Evolutionary conservation across 768 basidiomycete species (phyloP).

Genomic region (Boletus vinaceobasis): DNA sequence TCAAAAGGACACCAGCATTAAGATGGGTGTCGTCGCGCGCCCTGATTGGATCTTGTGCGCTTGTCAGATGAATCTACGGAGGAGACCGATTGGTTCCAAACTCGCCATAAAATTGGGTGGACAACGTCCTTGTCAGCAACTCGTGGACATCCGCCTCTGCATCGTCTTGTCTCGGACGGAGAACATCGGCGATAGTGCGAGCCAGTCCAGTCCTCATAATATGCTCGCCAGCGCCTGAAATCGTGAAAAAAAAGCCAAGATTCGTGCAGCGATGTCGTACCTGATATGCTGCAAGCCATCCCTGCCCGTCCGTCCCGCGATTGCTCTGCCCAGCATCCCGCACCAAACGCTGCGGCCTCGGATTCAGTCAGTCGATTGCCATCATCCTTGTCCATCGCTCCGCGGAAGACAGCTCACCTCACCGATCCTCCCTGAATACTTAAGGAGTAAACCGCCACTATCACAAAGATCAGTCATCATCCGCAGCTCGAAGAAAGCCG

Average conservation of each 20-base stretch:
- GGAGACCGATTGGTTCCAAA: background rate
- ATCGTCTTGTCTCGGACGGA: conserved; percentile 23
- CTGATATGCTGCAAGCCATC: conserved; percentile 72
- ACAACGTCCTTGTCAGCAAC: conserved; percentile 43
- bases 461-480: background rate
- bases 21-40: conserved; percentile 43
- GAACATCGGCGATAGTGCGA: conserved; percentile 46
- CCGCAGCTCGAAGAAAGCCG: too few species aligned
- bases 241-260: background rate
- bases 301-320: conserved; percentile 25
- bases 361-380: background rate
- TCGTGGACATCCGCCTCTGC: conserved; percentile 53
- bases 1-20: conserved; percentile 60
- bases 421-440: conserved; percentile 69
- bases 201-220: conserved; percentile 60
- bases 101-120: conserved; percentile 52
- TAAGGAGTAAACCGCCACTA: conserved; percentile 80
- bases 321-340: conserved; percentile 71
- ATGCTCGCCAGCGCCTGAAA: conserved; percentile 68
- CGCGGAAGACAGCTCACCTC: conserved; percentile 44
- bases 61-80: background rate
- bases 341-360: conserved; percentile 68
- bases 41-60: conserved; percentile 33
- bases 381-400: background rate
- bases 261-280: conserved; percentile 3